Percentiles rank a stretch among this genome's conserved stretches.
Evolutionary conservation across 371 early-diverging fungal species (phyloP).

Genomic region (Rhizomucor pusillus): DNA sequence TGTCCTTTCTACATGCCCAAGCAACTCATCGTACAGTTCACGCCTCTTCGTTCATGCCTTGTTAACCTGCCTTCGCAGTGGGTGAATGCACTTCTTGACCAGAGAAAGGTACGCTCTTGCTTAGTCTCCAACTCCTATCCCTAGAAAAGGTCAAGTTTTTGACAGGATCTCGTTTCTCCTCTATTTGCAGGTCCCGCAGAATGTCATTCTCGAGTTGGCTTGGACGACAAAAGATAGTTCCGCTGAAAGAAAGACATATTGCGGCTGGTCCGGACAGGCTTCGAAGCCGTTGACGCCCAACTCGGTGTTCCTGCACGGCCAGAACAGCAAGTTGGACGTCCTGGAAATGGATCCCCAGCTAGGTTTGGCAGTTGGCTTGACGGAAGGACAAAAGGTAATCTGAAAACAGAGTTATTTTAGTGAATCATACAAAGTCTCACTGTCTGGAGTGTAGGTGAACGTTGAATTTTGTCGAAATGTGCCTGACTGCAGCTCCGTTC

Average conservation of each 20-base stretch:
- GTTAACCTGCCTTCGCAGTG: slow-evolving; percentile 65
- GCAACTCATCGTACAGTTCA: slow-evolving; percentile 55
- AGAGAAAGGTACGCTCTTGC: slow-evolving; percentile 49
- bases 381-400: slow-evolving; percentile 64
- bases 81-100: slow-evolving; percentile 65
- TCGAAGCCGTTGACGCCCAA: slow-evolving; percentile 42
- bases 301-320: slow-evolving; percentile 38
- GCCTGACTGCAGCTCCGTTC: slow-evolving; percentile 60
- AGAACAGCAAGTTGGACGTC: slow-evolving; percentile 48
- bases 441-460: slow-evolving; percentile 49
- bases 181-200: slow-evolving; percentile 49
- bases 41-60: slow-evolving; percentile 59
- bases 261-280: slow-evolving; percentile 72
- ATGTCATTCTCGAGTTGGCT: slow-evolving; percentile 60
- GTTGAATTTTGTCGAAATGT: slow-evolving; percentile 63
- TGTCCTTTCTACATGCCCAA: slow-evolving; percentile 40
- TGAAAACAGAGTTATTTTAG: slow-evolving; percentile 3
- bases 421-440: too few species aligned
- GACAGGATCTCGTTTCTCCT: slow-evolving; percentile 22
- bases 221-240: slow-evolving; percentile 38
- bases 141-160: slow-evolving; percentile 9
- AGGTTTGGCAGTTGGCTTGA: slow-evolving; percentile 62
- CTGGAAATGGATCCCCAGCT: slow-evolving; percentile 75
- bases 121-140: neutral
- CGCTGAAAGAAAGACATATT: slow-evolving; percentile 45